Evolutionary conservation across 768 basidiomycete genomes (phyloP), one percentile per base, ranked within the genome.

Genomic region (Hemileccinum impolitum): DNA sequence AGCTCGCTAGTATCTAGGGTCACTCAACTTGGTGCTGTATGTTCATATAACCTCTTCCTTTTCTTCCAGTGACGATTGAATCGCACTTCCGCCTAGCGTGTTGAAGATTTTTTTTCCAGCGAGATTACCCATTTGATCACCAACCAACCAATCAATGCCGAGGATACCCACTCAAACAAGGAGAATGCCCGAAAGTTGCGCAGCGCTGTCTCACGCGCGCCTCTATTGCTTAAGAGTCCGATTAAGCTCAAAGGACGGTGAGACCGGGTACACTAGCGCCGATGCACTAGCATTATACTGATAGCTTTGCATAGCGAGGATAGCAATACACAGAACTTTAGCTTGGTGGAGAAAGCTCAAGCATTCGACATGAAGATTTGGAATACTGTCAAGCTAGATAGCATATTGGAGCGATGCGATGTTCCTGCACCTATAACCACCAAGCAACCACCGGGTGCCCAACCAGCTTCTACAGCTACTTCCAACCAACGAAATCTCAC

Each of bases 81-180:
- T 43, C 38, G n/a, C 14, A 36, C 42, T 38, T 30, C n/a, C 43
- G 17, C 50, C 31, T 60, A 98, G 96, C 75, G 74, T 48, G 79
- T 92, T 48, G 91, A 95, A 43, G 79, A 84, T 52, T 96, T 96
- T 75, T 94, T 97, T 67, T 90, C 88, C 26, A 82, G 77, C 41
- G 77, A 82, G 41, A 81, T 95, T 21, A 94, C 93, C 0, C 95
- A 98, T 70, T 76, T 97, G 54, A 84, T 95, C 62, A 89, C 87
- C 45, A 78, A 87, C 59, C 74, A 75, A 47, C 63, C 71, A 30
- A 53, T 68, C 44, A 68, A 74, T 7, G 46, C 55, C 23, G 69
- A 72, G 17, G 69, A 67, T 51, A 62, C 47, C 53, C 49, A 52
- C 49, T 67, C 71, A 6, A 80, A 86, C 64, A 89, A 90, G 65